These are phyloP conservation scores for Cystobasidium tubakii DNA, from an alignment of 768 basidiomycete genomes.

Conservation along the genomic window DNA sequence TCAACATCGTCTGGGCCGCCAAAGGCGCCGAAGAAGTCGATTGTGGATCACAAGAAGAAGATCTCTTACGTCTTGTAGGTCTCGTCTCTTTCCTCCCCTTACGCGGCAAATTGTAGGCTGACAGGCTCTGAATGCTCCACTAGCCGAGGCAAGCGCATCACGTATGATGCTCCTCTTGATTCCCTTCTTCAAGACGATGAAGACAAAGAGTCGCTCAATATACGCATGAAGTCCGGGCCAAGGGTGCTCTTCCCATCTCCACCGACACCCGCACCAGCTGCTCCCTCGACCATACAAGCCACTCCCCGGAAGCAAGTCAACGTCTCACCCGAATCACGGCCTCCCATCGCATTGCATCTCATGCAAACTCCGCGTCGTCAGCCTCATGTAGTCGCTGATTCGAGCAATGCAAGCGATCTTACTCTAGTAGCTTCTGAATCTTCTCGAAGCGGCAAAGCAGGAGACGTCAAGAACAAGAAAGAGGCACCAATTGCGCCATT, in stretches of 20 bases:
- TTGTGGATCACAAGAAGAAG: not conserved
- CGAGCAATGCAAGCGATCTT: not conserved
- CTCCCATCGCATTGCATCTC: not conserved
- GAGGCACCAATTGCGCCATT: not conserved
- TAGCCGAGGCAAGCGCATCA: constrained; percentile 35
- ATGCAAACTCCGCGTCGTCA: constrained; percentile 32
- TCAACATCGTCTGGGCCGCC: not conserved
- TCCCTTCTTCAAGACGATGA: constrained; percentile 24
- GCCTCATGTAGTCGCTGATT: not conserved
- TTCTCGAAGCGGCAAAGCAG: not conserved
- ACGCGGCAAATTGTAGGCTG: not conserved
- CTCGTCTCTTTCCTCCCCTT: not conserved
- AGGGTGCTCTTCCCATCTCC: constrained; percentile 33
- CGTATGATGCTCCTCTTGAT: constrained; percentile 30
- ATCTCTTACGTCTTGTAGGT: constrained; percentile 34
- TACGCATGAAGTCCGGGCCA: constrained; percentile 25
- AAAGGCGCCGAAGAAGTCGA: constrained; percentile 10
- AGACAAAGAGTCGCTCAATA: constrained; percentile 8
- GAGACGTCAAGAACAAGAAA: not conserved
- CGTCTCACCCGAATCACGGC: not conserved
- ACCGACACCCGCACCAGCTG: constrained; percentile 7
- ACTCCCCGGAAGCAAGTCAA: not conserved
- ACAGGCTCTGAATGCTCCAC: not conserved
- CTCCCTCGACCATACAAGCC: not conserved
- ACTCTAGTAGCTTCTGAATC: not conserved